Evolutionary conservation across 345 rosid genomes (phyloP), one percentile per base, ranked within the genome.

Genomic region (Abelmoschus esculentus): DNA sequence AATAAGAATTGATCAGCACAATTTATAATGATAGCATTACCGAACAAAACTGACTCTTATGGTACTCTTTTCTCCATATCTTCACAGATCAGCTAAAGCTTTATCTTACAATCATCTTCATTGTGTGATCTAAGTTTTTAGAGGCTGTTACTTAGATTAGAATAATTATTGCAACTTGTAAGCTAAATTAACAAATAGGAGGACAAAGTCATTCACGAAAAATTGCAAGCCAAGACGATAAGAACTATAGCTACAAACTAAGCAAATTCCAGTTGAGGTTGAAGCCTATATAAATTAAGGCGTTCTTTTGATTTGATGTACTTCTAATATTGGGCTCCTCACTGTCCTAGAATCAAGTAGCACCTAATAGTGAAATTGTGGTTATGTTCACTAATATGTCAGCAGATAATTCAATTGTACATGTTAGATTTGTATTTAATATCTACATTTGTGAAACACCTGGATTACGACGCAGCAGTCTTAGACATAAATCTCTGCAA

Each of bases 401-500:
- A 47, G 56, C 17, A 19, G 26, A 64, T 11, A 42, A 26, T 40
- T 40, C 32, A 40, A 40, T 22, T 64, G 17, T 42, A 42, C 18
- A 18, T 13, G 53, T 12, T 6, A 22, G 44, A 15, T 26, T 64
- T 5, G 12, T 42, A 61, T 53, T 26, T 40, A 34, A 70, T 40
- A 63, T 50, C 50, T 56, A 58, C 49, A 74, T 10, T 38, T 58
- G 42, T 50, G 36, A 11, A 64, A 82, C 79, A 95, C 99, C 99
- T 82, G 99, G 99, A 82, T 90, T 83, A 55, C 87, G 85, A 11
- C 96, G 90, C 65, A 95, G 75, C 85, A 95, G 76, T 80, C 89
- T 95, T 71, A 75, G 87, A 85, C 99, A 95, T 66, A 95, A 78
- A 83, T 95, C 96, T 82, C 79, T 83, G 84, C 99, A 91, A 28